Evolutionary conservation across 2,329 filamentous ascomycete species (phyloP).

Genomic region (Colletotrichum lini): DNA sequence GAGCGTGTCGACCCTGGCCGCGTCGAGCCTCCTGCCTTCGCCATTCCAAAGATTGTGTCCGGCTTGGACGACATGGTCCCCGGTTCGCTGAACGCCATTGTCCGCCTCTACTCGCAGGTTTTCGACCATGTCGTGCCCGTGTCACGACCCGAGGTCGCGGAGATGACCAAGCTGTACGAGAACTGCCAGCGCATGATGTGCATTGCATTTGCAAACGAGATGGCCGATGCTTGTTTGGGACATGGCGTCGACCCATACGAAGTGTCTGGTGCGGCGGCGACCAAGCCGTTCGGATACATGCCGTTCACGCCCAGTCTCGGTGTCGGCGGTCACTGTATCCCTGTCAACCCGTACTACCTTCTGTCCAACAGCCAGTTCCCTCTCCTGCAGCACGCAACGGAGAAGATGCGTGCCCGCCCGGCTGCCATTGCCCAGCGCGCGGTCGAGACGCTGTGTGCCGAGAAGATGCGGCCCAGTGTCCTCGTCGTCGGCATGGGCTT

Average conservation of each 20-base stretch:
- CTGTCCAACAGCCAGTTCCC: slow-evolving; percentile 64
- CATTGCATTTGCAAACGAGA: slow-evolving; percentile 70
- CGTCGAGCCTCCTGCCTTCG: slow-evolving; percentile 53
- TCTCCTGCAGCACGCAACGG: slow-evolving; percentile 59
- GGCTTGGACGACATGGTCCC: slow-evolving; percentile 63
- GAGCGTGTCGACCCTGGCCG: slow-evolving; percentile 69
- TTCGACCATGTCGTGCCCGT: slow-evolving; percentile 65
- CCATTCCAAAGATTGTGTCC: slow-evolving; percentile 68
- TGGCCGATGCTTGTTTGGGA: slow-evolving; percentile 65
- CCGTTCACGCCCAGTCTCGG: slow-evolving; percentile 63
- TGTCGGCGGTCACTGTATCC: slow-evolving; percentile 70
- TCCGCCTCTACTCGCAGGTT: slow-evolving; percentile 60
- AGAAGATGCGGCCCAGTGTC: slow-evolving; percentile 49
- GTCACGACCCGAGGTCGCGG: slow-evolving; percentile 67
- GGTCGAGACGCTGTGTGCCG: slow-evolving; percentile 49
- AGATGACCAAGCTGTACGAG: slow-evolving; percentile 72
- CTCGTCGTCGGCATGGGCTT: slow-evolving; percentile 65
- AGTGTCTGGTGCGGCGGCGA: slow-evolving; percentile 63
- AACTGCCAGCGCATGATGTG: slow-evolving; percentile 71
- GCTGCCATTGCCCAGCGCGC: slow-evolving; percentile 54
- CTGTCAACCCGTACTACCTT: slow-evolving; percentile 69
- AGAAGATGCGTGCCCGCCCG: slow-evolving; percentile 61
- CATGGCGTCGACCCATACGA: slow-evolving; percentile 66
- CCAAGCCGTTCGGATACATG: slow-evolving; percentile 68
- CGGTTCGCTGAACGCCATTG: slow-evolving; percentile 61